phyloP scores from a whole-genome alignment of 2,329 filamentous ascomycete species.

The Diplodia seriata region DNA sequence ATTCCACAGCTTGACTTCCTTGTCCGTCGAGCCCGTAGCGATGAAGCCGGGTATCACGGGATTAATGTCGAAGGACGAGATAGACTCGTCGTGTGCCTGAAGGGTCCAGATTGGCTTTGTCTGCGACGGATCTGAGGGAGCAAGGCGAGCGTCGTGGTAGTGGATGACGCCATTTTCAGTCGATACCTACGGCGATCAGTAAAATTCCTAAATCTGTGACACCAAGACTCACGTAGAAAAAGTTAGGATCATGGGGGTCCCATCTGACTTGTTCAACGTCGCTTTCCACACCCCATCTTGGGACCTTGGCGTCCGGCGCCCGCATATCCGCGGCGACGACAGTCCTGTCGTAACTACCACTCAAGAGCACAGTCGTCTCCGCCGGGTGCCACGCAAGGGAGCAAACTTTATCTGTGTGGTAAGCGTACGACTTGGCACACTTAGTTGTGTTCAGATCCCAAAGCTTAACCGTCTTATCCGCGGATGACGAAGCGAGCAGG shows the following conservation, averaged over 20 bases:
- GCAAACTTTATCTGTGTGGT: constrained; percentile 98
- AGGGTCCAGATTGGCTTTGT: constrained; percentile 92
- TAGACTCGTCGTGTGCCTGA: constrained; percentile 91
- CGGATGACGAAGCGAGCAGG: constrained; percentile 90
- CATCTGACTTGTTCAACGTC: constrained; percentile 93
- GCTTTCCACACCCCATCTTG: constrained; percentile 91
- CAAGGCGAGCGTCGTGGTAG: constrained; percentile 84
- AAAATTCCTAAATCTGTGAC: constrained; percentile 24
- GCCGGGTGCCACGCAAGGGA: constrained; percentile 90
- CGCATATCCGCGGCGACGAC: constrained; percentile 96
- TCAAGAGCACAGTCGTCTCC: constrained; percentile 87
- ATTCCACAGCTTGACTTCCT: constrained; percentile 97
- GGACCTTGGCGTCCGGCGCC: constrained; percentile 79
- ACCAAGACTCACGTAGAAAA: constrained; percentile 74
- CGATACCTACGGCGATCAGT: constrained; percentile 57
- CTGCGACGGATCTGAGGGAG: constrained; percentile 72
- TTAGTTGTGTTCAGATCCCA: constrained; percentile 94
- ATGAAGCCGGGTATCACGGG: constrained; percentile 87
- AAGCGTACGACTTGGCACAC: constrained; percentile 93
- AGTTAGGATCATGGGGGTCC: constrained; percentile 92
- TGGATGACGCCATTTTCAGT: constrained; percentile 92
- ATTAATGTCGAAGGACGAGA: constrained; percentile 94
- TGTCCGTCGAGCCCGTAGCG: constrained; percentile 91
- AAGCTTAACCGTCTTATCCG: constrained; percentile 95
- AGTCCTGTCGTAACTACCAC: constrained; percentile 93